Percentiles rank a stretch among this genome's conserved stretches.
phyloP scores from a whole-genome alignment of 2,329 filamentous ascomycete species.

The Aspergillus intermedius region DNA sequence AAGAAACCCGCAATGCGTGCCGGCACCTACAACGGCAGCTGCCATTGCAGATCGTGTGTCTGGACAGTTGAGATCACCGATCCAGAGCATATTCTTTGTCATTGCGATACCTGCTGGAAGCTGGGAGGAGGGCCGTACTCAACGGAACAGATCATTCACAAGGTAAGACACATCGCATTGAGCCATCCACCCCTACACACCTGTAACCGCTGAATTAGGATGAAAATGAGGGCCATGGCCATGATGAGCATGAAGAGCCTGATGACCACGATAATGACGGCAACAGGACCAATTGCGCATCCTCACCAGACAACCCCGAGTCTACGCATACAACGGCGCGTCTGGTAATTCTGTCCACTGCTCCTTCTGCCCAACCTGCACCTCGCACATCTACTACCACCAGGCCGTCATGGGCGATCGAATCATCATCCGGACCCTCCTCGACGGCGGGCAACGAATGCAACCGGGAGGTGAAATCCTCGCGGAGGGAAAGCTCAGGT shows the following conservation, averaged over 20 bases:
- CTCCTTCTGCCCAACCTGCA: slow-evolving; percentile 33
- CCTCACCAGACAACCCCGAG: slow-evolving; percentile 1
- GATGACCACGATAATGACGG: background rate
- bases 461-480: slow-evolving; percentile 34
- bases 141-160: background rate
- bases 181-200: too few species aligned
- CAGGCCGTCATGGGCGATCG: slow-evolving; percentile 36
- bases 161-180: background rate
- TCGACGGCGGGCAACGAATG: slow-evolving; percentile 30
- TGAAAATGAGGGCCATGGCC: too few species aligned
- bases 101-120: slow-evolving; percentile 5
- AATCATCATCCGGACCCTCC: slow-evolving; percentile 34
- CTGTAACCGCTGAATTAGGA: too few species aligned
- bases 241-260: too few species aligned
- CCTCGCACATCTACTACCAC: slow-evolving; percentile 36
- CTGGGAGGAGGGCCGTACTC: slow-evolving; percentile 2
- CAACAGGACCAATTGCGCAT: slow-evolving; percentile 3
- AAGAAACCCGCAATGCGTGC: background rate
- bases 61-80: slow-evolving; percentile 5
- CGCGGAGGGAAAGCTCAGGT: slow-evolving; percentile 27
- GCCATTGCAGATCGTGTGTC: slow-evolving; percentile 1
- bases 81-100: slow-evolving; percentile 2
- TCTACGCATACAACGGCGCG: slow-evolving; percentile 4
- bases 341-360: slow-evolving; percentile 17
- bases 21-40: slow-evolving; percentile 2